phyloP scores from a whole-genome alignment of 768 basidiomycete genomes.

The Hericium alpestre region DNA sequence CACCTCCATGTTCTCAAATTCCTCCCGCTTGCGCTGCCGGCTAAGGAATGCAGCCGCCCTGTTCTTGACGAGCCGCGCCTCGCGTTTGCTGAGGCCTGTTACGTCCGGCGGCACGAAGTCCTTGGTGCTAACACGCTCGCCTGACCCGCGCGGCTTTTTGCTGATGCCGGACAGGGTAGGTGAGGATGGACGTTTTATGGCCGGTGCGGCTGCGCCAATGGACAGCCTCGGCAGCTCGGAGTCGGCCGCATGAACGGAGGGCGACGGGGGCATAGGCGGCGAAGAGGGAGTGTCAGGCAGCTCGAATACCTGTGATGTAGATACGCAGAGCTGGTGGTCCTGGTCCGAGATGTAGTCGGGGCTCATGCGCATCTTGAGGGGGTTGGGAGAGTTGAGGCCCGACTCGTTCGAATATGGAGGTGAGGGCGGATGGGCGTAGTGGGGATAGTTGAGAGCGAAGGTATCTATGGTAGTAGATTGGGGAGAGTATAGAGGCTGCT shows the following conservation, averaged over 20 bases:
- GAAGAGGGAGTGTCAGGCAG: constrained; percentile 28
- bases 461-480: constrained; percentile 21
- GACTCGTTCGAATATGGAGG: constrained; percentile 34
- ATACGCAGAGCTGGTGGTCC: constrained; percentile 45
- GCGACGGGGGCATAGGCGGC: constrained; percentile 20
- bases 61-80: constrained; percentile 87
- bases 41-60: constrained; percentile 86
- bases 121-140: constrained; percentile 49
- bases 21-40: constrained; percentile 84
- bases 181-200: constrained; percentile 20
- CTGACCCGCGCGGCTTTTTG: constrained; percentile 39
- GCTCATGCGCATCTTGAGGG: constrained; percentile 41
- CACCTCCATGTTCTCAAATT: constrained; percentile 87
- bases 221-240: constrained; percentile 14
- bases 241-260: constrained; percentile 21
- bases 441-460: constrained; percentile 13
- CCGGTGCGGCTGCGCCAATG: constrained; percentile 5
- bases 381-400: constrained; percentile 21
- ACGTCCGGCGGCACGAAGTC: constrained; percentile 87
- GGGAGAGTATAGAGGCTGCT: constrained; percentile 29
- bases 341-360: constrained; percentile 32
- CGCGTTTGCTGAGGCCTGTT: constrained; percentile 78
- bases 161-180: constrained; percentile 14
- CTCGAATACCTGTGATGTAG: constrained; percentile 69
- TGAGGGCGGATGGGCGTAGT: constrained; percentile 26